phyloP scores from a whole-genome alignment of 169 alveolate species.

The Eimeria maxima region DNA sequence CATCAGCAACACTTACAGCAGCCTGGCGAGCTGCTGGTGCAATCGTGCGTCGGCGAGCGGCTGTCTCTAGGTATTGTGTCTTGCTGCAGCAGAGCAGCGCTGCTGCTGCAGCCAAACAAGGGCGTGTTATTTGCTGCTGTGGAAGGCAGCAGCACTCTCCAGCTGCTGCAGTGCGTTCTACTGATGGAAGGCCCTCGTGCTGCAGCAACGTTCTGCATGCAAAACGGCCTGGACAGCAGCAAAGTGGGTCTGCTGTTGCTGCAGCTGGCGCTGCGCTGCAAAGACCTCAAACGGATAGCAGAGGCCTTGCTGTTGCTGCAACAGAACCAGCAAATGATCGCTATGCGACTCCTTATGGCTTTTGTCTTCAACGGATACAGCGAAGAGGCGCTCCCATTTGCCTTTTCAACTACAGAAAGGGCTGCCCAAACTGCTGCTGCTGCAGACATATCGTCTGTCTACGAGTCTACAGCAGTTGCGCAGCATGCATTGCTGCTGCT shows the following conservation, averaged over 20 bases:
- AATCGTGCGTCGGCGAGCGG: background rate
- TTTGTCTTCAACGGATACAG: constrained; percentile 72
- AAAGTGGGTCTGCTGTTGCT: constrained; percentile 66
- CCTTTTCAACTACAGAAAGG: constrained; percentile 13
- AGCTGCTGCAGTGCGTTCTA: constrained; percentile 58
- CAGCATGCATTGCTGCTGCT: constrained; percentile 55
- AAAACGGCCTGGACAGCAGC: constrained; percentile 70
- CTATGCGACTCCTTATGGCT: constrained; percentile 62
- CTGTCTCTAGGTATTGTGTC: background rate
- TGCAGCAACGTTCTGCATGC: constrained; percentile 75
- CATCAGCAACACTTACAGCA: constrained; percentile 17
- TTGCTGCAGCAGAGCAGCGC: constrained; percentile 40
- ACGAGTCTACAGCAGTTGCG: constrained; percentile 35
- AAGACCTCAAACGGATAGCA: constrained; percentile 50
- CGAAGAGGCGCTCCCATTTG: constrained; percentile 50
- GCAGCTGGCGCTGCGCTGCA: constrained; percentile 71
- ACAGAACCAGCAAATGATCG: constrained; percentile 79
- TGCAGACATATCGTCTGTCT: constrained; percentile 10
- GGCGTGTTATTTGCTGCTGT: constrained; percentile 21
- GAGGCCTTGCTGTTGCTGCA: constrained; percentile 64
- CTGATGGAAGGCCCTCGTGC: constrained; percentile 71
- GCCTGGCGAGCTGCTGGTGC: constrained; percentile 36
- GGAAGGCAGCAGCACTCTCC: constrained; percentile 33
- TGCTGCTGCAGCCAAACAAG: constrained; percentile 30
- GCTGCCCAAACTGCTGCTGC: constrained; percentile 14